Conservation (phyloP, 2,329 filamentous ascomycete genomes). For the Alternaria solani region DNA sequence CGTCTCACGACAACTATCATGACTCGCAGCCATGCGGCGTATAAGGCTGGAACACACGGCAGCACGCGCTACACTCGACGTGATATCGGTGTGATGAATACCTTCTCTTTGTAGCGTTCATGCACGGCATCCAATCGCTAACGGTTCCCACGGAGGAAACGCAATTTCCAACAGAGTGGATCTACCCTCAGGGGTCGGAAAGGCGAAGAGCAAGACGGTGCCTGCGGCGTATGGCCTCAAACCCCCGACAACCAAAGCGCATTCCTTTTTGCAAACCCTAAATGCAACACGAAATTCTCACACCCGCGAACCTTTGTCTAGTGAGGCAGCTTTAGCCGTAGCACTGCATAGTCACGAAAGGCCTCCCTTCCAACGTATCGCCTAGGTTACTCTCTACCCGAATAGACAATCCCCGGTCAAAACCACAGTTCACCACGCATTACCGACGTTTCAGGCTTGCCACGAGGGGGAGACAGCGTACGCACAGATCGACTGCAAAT, state of each 20-base stretch:
- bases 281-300: conserved; percentile 2
- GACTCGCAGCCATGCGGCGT: conserved; percentile 13
- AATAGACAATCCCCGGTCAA: conserved; percentile 9
- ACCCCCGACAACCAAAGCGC: neutral
- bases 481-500: conserved; percentile 24
- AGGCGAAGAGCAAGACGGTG: conserved; percentile 1
- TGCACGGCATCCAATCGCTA: neutral
- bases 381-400: neutral
- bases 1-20: conserved; percentile 1
- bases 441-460: conserved; percentile 20
- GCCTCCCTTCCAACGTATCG: conserved; percentile 1
- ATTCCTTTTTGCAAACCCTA: conserved; percentile 2
- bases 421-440: conserved; percentile 7
- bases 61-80: conserved; percentile 6
- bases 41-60: conserved; percentile 16
- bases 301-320: neutral
- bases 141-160: neutral
- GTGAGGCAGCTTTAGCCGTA: neutral
- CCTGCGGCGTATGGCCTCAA: neutral
- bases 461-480: conserved; percentile 16
- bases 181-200: conserved; percentile 1
- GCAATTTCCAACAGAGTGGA: conserved; percentile 4
- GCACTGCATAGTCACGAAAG: neutral
- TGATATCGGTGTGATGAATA: neutral
- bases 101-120: neutral